phyloP scores from a whole-genome alignment of 306 rosid genomes.

The Lathyrus sativus region DNA sequence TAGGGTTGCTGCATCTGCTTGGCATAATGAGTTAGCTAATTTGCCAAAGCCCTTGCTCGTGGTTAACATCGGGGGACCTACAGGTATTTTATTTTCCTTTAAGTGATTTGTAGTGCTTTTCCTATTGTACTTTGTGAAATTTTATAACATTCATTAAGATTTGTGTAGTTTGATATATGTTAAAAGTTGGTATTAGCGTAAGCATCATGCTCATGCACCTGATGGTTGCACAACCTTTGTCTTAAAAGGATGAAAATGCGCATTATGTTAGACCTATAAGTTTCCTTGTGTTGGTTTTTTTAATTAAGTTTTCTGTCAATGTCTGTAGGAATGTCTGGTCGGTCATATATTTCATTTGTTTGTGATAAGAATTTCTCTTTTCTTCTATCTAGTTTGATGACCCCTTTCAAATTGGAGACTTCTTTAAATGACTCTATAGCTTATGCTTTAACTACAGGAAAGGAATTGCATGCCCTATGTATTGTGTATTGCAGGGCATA shows the following conservation, averaged over 20 bases:
- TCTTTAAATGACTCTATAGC: conserved; percentile 18
- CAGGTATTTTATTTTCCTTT: conserved; percentile 52
- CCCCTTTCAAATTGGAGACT: neutral
- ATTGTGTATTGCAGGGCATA: conserved; percentile 5
- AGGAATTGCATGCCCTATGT: conserved; percentile 24
- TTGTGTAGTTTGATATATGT: conserved; percentile 17
- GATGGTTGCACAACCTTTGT: conserved; percentile 8
- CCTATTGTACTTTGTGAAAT: neutral
- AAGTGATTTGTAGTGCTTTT: conserved; percentile 24
- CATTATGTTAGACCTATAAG: conserved; percentile 10
- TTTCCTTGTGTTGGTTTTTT: conserved; percentile 1
- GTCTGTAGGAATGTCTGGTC: neutral
- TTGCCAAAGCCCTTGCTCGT: conserved; percentile 88
- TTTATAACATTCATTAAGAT: conserved; percentile 5
- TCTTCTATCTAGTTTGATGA: conserved; percentile 8
- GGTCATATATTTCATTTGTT: conserved; percentile 8
- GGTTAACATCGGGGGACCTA: conserved; percentile 87
- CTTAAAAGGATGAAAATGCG: conserved; percentile 28
- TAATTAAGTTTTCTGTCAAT: neutral
- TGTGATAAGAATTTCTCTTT: conserved; percentile 3
- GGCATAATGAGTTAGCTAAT: conserved; percentile 72
- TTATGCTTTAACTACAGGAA: conserved; percentile 4
- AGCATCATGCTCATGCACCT: conserved; percentile 1
- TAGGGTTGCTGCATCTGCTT: conserved; percentile 69
- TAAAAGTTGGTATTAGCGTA: neutral